Percentiles rank a stretch among this genome's conserved stretches.
Conservation (phyloP, 2,329 filamentous ascomycete genomes). For the Beauveria medogensis region DNA sequence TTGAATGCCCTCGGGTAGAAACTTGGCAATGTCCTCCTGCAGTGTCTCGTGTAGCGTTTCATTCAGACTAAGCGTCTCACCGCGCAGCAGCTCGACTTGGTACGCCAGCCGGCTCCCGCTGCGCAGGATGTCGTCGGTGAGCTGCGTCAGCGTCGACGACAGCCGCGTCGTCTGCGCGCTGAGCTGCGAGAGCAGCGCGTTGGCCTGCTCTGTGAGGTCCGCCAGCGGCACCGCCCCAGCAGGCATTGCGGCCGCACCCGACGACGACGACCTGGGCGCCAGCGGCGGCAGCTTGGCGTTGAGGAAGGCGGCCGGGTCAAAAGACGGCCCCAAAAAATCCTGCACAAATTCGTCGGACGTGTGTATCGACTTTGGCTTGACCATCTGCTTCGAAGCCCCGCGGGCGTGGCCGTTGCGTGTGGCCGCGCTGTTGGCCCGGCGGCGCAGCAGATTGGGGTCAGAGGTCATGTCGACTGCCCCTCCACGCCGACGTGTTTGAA, state of each 20-base stretch:
- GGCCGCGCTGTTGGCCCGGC: slow-evolving; percentile 39
- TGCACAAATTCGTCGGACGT: slow-evolving; percentile 64
- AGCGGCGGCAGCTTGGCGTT: slow-evolving; percentile 71
- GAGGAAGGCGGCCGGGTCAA: slow-evolving; percentile 79
- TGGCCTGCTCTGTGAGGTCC: slow-evolving; percentile 74
- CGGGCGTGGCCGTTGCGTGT: slow-evolving; percentile 34
- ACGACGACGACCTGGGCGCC: slow-evolving; percentile 31
- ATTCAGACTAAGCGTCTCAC: slow-evolving; percentile 72
- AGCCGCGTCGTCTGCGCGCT: slow-evolving; percentile 81
- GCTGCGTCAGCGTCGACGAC: slow-evolving; percentile 71
- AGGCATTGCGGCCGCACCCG: slow-evolving; percentile 7
- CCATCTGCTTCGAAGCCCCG: slow-evolving; percentile 27
- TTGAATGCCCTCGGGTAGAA: slow-evolving; percentile 50
- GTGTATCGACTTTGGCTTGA: slow-evolving; percentile 49
- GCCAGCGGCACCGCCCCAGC: slow-evolving; percentile 50
- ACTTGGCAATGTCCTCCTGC: slow-evolving; percentile 62
- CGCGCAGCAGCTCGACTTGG: slow-evolving; percentile 87
- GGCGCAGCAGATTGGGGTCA: slow-evolving; percentile 22
- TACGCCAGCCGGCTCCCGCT: slow-evolving; percentile 85
- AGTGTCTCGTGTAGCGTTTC: slow-evolving; percentile 70
- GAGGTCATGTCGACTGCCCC: slow-evolving; percentile 20
- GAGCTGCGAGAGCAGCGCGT: slow-evolving; percentile 77
- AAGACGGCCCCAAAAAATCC: slow-evolving; percentile 66
- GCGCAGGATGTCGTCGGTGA: slow-evolving; percentile 91
- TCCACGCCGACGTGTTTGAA: background rate